phyloP scores from a whole-genome alignment of 2,329 filamentous ascomycete genomes.

The Sarocladium kiliense region DNA sequence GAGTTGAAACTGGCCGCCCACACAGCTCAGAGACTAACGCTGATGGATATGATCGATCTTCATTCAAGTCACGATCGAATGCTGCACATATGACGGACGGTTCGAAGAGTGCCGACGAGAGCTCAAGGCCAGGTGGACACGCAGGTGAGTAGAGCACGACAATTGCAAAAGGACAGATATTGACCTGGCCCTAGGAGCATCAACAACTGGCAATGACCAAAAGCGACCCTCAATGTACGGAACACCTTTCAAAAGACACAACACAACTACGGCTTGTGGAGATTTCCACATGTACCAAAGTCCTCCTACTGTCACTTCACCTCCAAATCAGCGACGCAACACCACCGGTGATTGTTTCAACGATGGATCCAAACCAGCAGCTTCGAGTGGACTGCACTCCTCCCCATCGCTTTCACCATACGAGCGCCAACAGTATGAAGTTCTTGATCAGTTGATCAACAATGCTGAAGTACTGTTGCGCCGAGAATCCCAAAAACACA shows the following conservation, averaged over 20 bases:
- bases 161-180: no score
- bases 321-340: slow-evolving; percentile 1
- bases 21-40: background rate
- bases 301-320: slow-evolving; percentile 1
- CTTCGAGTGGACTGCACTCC: slow-evolving; percentile 27
- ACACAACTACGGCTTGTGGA: background rate
- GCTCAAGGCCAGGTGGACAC: no score
- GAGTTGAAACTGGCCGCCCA: background rate
- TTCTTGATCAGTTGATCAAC: slow-evolving; percentile 32
- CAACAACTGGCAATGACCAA: background rate
- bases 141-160: background rate
- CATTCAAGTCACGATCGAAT: background rate
- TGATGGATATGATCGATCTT: background rate
- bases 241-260: slow-evolving; percentile 16
- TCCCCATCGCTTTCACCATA: slow-evolving; percentile 27
- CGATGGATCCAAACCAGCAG: slow-evolving; percentile 10
- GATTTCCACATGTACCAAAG: slow-evolving; percentile 1
- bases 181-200: background rate
- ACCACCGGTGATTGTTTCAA: slow-evolving; percentile 5
- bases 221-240: slow-evolving; percentile 43
- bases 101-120: slow-evolving; percentile 4
- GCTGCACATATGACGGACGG: background rate
- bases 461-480: slow-evolving; percentile 18
- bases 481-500: slow-evolving; percentile 12
- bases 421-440: slow-evolving; percentile 33